phyloP scores from a whole-genome alignment of 129 eudicot genomes.

The Chrysanthemum lavandulifolium region DNA sequence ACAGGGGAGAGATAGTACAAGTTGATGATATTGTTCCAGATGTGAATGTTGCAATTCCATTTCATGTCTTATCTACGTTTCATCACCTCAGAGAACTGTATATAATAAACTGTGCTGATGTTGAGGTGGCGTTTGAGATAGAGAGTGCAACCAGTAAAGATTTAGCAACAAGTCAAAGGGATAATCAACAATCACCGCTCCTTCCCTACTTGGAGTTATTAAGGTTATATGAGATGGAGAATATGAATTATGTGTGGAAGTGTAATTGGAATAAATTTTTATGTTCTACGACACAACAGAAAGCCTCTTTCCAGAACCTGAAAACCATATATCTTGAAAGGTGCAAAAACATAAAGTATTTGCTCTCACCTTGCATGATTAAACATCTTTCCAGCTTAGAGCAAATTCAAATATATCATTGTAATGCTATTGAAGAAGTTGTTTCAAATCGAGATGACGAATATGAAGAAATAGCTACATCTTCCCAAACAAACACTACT shows the following conservation, averaged over 20 bases:
- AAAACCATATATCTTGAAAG: accelerated
- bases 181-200: background rate
- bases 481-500: background rate
- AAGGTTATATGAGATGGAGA: background rate
- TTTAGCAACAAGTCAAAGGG: background rate
- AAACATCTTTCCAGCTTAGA: background rate
- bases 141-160: slow-evolving; percentile 1
- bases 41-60: background rate
- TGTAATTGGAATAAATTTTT: slow-evolving; percentile 4
- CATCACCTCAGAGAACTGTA: background rate
- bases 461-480: background rate
- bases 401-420: background rate
- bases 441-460: slow-evolving; percentile 14
- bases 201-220: background rate
- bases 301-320: slow-evolving; percentile 9
- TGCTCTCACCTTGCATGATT: slow-evolving; percentile 9
- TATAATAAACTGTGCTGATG: too few relatives aligned
- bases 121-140: slow-evolving; percentile 8
- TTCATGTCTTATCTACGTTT: background rate
- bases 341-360: slow-evolving; percentile 4
- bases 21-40: background rate
- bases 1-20: background rate
- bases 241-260: slow-evolving; percentile 12
- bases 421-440: background rate
- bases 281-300: background rate